Base-by-base conservation (phyloP, 1,284 basidiomycete species). In the Chalciporus sp. region DNA sequence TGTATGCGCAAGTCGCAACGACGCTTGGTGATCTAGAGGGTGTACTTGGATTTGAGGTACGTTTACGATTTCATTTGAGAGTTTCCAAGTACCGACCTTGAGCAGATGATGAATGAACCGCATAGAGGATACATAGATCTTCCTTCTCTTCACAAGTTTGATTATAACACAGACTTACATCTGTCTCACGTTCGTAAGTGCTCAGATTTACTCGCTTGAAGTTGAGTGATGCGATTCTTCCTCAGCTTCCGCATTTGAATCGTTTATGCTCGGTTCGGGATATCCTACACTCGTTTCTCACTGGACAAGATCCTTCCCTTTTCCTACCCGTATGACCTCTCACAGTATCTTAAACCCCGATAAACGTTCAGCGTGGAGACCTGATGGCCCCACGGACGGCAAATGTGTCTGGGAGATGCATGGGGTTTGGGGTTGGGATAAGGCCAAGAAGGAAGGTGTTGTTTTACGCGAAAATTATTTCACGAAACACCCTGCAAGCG, bases 81-180 rank as follows among this genome's bases (percentile, higher is more conserved):
- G 16, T 35, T 33, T 20, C 4, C 26, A 28, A n/a, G 12, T 48
- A 40, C 44, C 61, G 17, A 69, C 29, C 6, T 8, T 33, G 14
- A n/a, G 19, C 48, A 94, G 90, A 82, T 93, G 69, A 90, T 98
- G 83, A 99, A 99, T 65, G 96, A 99, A 72, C 96, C 96, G 1
- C 95, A 99, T 73, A 81, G 89, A 64, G 97, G 96, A 23, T 97
- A 95, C 66, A 85, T 97, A 56, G 84, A 90, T 53, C 75, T 96
- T 3, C 78, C 84, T 40, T 93, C 92, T 3, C 81, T 98, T 49
- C 86, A 98, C 63, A 76, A 77, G 29, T 98, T 93, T 74, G 88
- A 98, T 71, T 95, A 97, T 72, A 94, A 93, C 59, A 97, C 95
- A 10, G 95, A 98, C 66, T 81, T 99, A 7, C 94, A 98, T 64